These are phyloP conservation scores for Torulaspora globosa DNA, from an alignment of 1,139 yeast species.

Conservation along the genomic window DNA sequence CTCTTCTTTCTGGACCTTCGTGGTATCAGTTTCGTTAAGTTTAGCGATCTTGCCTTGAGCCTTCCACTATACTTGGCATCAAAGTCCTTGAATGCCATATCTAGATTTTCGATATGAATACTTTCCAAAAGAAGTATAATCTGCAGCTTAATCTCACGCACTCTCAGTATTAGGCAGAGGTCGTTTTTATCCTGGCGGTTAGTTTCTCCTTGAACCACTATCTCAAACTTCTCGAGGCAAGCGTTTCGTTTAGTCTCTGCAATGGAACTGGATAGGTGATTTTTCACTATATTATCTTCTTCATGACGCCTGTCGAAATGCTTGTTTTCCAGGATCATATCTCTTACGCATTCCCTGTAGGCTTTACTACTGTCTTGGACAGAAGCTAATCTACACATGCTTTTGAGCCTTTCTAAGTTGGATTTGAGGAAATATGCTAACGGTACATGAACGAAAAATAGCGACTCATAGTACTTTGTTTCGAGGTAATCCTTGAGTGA, in stretches of 20 bases:
- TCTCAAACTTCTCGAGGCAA: constrained; percentile 15
- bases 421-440: constrained; percentile 36
- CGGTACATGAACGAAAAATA: constrained; percentile 28
- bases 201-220: neutral
- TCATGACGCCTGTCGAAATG: constrained; percentile 29
- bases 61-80: constrained; percentile 26
- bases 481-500: constrained; percentile 26
- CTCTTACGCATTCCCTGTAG: constrained; percentile 18
- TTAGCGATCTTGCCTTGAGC: constrained; percentile 39
- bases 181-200: constrained; percentile 15
- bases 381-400: constrained; percentile 22
- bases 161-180: constrained; percentile 40
- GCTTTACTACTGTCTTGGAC: constrained; percentile 7
- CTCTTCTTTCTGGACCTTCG: constrained; percentile 31
- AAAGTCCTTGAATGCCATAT: constrained; percentile 32
- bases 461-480: constrained; percentile 30
- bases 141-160: constrained; percentile 68
- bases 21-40: constrained; percentile 35
- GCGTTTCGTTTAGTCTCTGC: constrained; percentile 11
- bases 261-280: constrained; percentile 3
- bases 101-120: constrained; percentile 32
- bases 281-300: constrained; percentile 6
- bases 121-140: constrained; percentile 53
- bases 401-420: constrained; percentile 27
- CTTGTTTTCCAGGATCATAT: constrained; percentile 17